A percentile compares a stretch with the other conserved stretches of the same genome.
These are phyloP conservation scores for Phytophthora hybrid DNA, from an alignment of 352 stramenopile species.

Conservation along the genomic window DNA sequence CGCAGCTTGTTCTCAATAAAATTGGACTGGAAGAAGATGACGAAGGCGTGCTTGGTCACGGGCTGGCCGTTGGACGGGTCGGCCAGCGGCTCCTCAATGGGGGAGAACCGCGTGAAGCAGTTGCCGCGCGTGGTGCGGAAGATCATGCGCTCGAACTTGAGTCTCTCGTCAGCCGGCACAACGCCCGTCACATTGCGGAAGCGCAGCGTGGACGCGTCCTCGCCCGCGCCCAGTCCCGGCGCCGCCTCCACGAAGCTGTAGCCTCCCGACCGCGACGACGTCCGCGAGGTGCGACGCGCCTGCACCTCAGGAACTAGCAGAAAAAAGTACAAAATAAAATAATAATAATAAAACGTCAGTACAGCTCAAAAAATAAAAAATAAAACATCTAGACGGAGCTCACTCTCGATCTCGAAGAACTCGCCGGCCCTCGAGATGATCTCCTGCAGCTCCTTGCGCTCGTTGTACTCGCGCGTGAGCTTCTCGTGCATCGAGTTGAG, in stretches of 20 bases:
- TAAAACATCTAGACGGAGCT: conserved; percentile 12
- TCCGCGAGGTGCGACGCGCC: conserved; percentile 61
- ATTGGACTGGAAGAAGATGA: conserved; percentile 98
- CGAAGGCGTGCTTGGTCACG: conserved; percentile 90
- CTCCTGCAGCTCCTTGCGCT: conserved; percentile 91
- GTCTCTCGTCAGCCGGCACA: conserved; percentile 92
- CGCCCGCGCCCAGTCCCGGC: conserved; percentile 22
- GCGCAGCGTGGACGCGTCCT: conserved; percentile 71
- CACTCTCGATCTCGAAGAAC: conserved; percentile 89
- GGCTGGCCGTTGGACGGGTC: conserved; percentile 91
- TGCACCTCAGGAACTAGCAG: conserved; percentile 63
- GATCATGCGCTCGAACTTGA: conserved; percentile 98
- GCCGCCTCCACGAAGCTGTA: conserved; percentile 60
- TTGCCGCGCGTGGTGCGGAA: conserved; percentile 99
- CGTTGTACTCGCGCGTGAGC: conserved; percentile 98
- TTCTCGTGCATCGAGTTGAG: conserved; percentile 99
- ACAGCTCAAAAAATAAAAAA: neutral
- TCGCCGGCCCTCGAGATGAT: conserved; percentile 81
- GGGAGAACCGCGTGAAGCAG: conserved; percentile 97
- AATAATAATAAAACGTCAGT: conserved; percentile 15
- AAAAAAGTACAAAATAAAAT: conserved; percentile 12
- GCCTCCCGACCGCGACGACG: conserved; percentile 56
- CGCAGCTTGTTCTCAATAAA: conserved; percentile 98
- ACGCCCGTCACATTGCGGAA: conserved; percentile 96
- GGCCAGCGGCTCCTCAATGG: conserved; percentile 92